Evolutionary conservation across 352 stramenopile species (phyloP).

Genomic region (Globisporangium paroecandrum): DNA sequence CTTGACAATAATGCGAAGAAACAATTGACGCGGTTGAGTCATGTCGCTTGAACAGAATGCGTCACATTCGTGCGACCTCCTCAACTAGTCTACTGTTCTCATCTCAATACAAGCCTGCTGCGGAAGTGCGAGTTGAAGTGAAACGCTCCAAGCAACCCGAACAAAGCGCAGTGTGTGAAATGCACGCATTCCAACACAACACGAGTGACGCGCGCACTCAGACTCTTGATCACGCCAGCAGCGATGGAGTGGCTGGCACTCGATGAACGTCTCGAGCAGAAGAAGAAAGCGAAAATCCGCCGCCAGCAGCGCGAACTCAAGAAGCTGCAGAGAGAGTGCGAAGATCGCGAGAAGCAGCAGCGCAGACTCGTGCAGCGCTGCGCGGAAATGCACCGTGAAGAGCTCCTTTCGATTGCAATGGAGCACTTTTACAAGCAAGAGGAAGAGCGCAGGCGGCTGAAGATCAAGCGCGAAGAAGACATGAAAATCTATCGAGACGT

Average conservation of each 20-base stretch:
- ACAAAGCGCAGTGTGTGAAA: neutral
- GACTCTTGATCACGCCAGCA: neutral
- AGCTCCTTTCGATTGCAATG: slow-evolving; percentile 45
- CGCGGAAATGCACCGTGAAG: slow-evolving; percentile 51
- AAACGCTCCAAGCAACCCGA: slow-evolving; percentile 3
- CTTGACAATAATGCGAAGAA: neutral
- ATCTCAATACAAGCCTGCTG: neutral
- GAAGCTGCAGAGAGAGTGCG: slow-evolving; percentile 24
- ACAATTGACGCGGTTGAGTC: slow-evolving; percentile 3
- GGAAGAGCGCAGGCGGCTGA: slow-evolving; percentile 19
- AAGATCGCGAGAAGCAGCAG: slow-evolving; percentile 31
- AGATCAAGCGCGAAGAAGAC: slow-evolving; percentile 38
- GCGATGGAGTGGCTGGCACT: slow-evolving; percentile 49
- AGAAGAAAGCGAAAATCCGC: slow-evolving; percentile 36
- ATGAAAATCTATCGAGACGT: slow-evolving; percentile 31
- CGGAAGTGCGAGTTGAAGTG: neutral
- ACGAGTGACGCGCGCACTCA: neutral
- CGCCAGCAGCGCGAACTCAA: slow-evolving; percentile 50
- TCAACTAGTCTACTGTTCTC: neutral
- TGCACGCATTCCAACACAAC: neutral
- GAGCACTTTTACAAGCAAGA: slow-evolving; percentile 26
- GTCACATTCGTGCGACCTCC: slow-evolving; percentile 3
- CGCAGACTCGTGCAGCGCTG: slow-evolving; percentile 29
- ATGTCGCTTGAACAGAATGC: neutral
- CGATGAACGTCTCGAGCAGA: slow-evolving; percentile 44